phyloP scores from a whole-genome alignment of 2,329 filamentous ascomycete genomes.

The Microsporum audouinii region DNA sequence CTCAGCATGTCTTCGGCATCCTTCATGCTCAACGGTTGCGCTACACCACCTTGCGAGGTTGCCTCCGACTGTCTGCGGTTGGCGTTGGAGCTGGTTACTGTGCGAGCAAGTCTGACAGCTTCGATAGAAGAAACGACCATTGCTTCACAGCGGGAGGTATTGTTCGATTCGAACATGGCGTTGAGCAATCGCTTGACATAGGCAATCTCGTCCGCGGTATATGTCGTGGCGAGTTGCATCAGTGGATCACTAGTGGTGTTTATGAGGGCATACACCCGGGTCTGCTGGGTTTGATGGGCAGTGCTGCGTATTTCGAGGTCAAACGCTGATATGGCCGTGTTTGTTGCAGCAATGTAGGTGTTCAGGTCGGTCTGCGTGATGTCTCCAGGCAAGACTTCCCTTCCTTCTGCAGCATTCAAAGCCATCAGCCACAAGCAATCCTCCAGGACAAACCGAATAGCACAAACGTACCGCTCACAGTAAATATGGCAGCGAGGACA shows the following conservation, averaged over 20 bases:
- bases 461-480: slow-evolving; percentile 39
- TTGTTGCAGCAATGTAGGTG: slow-evolving; percentile 57
- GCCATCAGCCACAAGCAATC: not conserved
- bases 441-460: no score
- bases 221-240: slow-evolving; percentile 76
- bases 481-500: slow-evolving; percentile 65
- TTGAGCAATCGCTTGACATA: slow-evolving; percentile 83
- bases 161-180: slow-evolving; percentile 82
- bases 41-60: slow-evolving; percentile 28
- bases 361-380: slow-evolving; percentile 58
- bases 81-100: slow-evolving; percentile 18
- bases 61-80: slow-evolving; percentile 37
- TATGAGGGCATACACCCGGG: slow-evolving; percentile 66
- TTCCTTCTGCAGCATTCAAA: slow-evolving; percentile 27
- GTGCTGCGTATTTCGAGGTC: slow-evolving; percentile 78
- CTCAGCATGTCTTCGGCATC: slow-evolving; percentile 65
- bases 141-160: slow-evolving; percentile 65
- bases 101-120: slow-evolving; percentile 52
- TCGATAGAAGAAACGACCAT: slow-evolving; percentile 73
- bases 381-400: slow-evolving; percentile 45
- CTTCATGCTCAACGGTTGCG: slow-evolving; percentile 54
- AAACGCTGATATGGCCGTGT: slow-evolving; percentile 61
- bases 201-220: slow-evolving; percentile 70
- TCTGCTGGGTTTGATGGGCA: slow-evolving; percentile 53
- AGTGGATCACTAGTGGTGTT: slow-evolving; percentile 77